Evolutionary conservation across 768 basidiomycete species (phyloP).

Genomic region (Holtermanniella nyarrowii): DNA sequence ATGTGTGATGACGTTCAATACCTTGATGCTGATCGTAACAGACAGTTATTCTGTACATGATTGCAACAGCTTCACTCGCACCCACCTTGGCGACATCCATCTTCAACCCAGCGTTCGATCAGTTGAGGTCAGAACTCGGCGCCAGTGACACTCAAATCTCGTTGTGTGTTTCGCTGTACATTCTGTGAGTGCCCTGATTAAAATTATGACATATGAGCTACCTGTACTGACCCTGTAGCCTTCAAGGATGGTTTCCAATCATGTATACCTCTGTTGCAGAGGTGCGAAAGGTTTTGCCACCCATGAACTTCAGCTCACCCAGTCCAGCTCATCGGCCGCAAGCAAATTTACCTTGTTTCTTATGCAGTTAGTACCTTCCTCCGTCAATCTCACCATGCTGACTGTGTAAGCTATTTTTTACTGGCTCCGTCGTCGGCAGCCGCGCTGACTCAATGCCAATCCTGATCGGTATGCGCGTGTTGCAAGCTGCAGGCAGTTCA

Average conservation of each 20-base stretch:
- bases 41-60: constrained; percentile 15
- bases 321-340: constrained; percentile 8
- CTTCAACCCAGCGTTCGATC: constrained; percentile 41
- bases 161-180: constrained; percentile 38
- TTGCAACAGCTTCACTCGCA: constrained; percentile 26
- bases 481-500: constrained; percentile 36
- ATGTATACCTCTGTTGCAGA: constrained; percentile 35
- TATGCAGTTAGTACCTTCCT: constrained; percentile 24
- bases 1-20: not conserved
- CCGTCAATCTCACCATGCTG: not conserved
- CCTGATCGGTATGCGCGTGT: constrained; percentile 33
- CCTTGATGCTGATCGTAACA: not conserved
- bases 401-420: constrained; percentile 22
- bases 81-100: constrained; percentile 39
- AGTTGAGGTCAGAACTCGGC: constrained; percentile 30
- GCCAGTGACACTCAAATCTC: constrained; percentile 37
- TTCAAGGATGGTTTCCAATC: constrained; percentile 28
- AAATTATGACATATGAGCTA: not conserved
- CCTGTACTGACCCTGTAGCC: constrained; percentile 2
- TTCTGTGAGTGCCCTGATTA: constrained; percentile 27
- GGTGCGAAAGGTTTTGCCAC: constrained; percentile 3
- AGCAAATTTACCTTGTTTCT: constrained; percentile 27
- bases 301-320: constrained; percentile 10
- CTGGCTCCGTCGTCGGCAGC: constrained; percentile 32
- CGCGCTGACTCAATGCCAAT: constrained; percentile 34